phyloP scores from a whole-genome alignment of 2,329 filamentous ascomycete species.

The Clonostachys chloroleuca region DNA sequence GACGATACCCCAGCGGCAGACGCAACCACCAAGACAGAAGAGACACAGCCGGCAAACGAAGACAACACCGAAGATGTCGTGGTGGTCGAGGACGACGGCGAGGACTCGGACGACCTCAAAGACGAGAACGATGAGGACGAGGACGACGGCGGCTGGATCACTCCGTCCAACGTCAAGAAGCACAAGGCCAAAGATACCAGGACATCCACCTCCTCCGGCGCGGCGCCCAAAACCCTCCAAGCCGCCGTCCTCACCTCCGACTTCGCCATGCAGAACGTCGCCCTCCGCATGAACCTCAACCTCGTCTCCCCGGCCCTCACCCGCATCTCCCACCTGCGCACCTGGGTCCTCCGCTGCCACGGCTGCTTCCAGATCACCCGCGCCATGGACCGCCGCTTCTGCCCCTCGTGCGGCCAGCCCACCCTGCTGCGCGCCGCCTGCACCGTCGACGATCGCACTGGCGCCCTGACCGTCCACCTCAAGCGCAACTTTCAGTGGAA shows the following conservation, averaged over 20 bases:
- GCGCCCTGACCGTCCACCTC: slow-evolving; percentile 79
- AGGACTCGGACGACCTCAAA: slow-evolving; percentile 3
- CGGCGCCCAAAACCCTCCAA: slow-evolving; percentile 58
- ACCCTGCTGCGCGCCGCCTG: slow-evolving; percentile 83
- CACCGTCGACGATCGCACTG: slow-evolving; percentile 68
- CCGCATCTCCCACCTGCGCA: slow-evolving; percentile 80
- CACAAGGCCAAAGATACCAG: slow-evolving; percentile 66
- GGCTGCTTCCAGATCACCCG: slow-evolving; percentile 84
- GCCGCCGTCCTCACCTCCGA: slow-evolving; percentile 92
- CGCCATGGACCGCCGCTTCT: slow-evolving; percentile 88
- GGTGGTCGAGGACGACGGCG: slow-evolving; percentile 15
- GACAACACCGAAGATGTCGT: slow-evolving; percentile 9
- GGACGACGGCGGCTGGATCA: slow-evolving; percentile 83
- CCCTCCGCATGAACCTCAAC: slow-evolving; percentile 90
- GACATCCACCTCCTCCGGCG: slow-evolving; percentile 28
- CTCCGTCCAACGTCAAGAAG: slow-evolving; percentile 84
- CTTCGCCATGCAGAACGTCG: slow-evolving; percentile 97
- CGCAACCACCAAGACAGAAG: not conserved
- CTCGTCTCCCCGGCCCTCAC: slow-evolving; percentile 75
- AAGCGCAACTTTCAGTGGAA: slow-evolving; percentile 98
- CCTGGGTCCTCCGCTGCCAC: slow-evolving; percentile 89
- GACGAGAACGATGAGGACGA: slow-evolving; percentile 38
- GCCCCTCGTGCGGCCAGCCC: slow-evolving; percentile 81
- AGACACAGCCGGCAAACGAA: slow-evolving; percentile 4
- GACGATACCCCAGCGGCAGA: slow-evolving; percentile 2